Conservation (phyloP, 148 eudicot genomes). For the Gaultheria prostrata region DNA sequence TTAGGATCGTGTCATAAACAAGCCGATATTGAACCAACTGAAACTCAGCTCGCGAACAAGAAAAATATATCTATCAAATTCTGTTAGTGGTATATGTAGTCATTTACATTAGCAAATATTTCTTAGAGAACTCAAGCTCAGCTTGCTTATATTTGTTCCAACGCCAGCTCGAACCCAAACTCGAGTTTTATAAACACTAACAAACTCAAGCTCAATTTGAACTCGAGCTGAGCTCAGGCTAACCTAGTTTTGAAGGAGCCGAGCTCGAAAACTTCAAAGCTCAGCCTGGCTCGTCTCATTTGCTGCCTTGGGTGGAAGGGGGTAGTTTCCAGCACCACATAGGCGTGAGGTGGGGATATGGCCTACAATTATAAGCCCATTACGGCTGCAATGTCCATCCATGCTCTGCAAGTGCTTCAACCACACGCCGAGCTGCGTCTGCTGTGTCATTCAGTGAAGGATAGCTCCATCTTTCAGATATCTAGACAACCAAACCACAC, state of each 20-base stretch:
- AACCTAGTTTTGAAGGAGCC: not conserved
- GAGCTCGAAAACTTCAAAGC: not conserved
- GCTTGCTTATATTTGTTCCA: too few relatives aligned
- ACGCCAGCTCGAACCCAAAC: too few relatives aligned
- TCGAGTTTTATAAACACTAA: too few relatives aligned
- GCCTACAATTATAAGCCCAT: not conserved
- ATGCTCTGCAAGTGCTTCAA: constrained; percentile 36
- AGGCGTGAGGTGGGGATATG: not conserved
- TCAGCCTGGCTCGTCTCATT: not conserved
- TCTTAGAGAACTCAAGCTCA: not conserved
- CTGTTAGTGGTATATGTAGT: not conserved
- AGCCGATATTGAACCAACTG: too few relatives aligned
- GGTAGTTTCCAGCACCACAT: not conserved
- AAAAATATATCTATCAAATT: too few relatives aligned
- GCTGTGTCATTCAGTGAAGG: constrained; percentile 36
- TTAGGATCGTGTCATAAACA: too few relatives aligned
- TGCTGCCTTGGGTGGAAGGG: not conserved
- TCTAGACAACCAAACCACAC: constrained; percentile 24
- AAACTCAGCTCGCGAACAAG: not conserved
- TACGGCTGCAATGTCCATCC: constrained; percentile 39
- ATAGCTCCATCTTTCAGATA: constrained; percentile 41
- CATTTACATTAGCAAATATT: too few relatives aligned
- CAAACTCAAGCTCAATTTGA: not conserved
- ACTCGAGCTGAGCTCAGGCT: not conserved
- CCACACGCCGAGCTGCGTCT: constrained; percentile 42